Conservation (phyloP, 495 filamentous ascomycete species). For the Lasiosphaeria miniovina region DNA sequence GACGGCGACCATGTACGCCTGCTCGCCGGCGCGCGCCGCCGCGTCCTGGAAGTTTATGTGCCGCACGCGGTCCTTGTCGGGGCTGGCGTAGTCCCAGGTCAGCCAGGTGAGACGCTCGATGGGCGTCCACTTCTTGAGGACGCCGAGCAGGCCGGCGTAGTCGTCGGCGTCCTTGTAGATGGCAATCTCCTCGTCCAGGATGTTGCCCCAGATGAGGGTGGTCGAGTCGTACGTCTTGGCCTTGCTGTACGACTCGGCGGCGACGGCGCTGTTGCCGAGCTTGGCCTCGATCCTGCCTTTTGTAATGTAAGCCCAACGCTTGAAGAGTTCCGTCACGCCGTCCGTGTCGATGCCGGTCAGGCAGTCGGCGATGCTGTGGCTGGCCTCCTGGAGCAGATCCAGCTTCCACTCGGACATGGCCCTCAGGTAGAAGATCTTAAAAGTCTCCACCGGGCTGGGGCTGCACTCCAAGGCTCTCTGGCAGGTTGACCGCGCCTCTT, state of each 20-base stretch:
- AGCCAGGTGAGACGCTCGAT: slow-evolving; percentile 1
- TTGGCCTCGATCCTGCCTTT: background rate
- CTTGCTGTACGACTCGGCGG: background rate
- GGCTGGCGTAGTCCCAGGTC: background rate
- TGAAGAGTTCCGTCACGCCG: background rate
- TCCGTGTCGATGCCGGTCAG: background rate
- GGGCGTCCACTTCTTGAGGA: background rate
- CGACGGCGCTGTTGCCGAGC: background rate
- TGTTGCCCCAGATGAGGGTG: background rate
- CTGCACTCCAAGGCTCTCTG: background rate
- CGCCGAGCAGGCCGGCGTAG: background rate
- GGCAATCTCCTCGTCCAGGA: background rate
- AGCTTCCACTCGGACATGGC: background rate
- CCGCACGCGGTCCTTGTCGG: background rate
- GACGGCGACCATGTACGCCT: background rate
- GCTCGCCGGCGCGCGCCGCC: background rate
- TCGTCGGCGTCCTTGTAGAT: background rate
- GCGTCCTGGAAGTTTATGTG: background rate
- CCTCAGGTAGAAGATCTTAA: background rate
- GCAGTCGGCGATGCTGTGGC: background rate
- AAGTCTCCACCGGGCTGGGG: background rate
- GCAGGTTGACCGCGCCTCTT: background rate
- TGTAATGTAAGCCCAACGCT: background rate
- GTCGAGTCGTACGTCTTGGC: background rate
- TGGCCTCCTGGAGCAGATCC: background rate